These are phyloP conservation scores for Xylariaceae sp. DNA, from an alignment of 2,329 filamentous ascomycete species.

Conservation along the genomic window DNA sequence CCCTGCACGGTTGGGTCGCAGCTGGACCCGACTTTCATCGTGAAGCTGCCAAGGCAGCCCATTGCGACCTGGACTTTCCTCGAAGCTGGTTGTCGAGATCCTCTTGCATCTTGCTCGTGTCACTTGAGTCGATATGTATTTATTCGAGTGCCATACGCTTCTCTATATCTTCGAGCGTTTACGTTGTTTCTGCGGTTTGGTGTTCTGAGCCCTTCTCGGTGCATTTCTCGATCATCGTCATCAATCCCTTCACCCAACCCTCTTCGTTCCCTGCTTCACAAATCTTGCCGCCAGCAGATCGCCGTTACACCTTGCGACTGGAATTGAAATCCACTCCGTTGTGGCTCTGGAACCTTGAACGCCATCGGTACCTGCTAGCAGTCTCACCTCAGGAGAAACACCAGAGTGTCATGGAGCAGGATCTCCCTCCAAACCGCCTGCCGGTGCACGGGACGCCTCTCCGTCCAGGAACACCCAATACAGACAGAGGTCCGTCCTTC, in stretches of 20 bases:
- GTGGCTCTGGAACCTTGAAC: not conserved
- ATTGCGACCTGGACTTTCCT: slow-evolving; percentile 8
- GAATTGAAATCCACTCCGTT: not conserved
- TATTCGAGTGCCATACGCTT: not conserved
- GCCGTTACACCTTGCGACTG: not conserved
- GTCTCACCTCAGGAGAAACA: not conserved
- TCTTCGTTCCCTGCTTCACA: not conserved
- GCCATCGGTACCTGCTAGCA: not conserved
- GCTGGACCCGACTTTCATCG: not conserved
- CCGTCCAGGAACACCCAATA: slow-evolving; percentile 40
- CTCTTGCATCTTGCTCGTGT: slow-evolving; percentile 9
- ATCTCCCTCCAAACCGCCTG: slow-evolving; percentile 18
- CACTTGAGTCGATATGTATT: slow-evolving; percentile 1
- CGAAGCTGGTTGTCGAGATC: not conserved
- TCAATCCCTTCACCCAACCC: not conserved
- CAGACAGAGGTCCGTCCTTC: slow-evolving; percentile 38
- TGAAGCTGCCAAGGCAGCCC: slow-evolving; percentile 6
- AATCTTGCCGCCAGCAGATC: not conserved
- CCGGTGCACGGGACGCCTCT: slow-evolving; percentile 36
- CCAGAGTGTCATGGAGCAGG: slow-evolving; percentile 22
- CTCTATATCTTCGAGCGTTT: not conserved
- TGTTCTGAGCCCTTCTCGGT: no score
- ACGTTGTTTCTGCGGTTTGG: not conserved
- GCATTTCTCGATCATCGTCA: no score
- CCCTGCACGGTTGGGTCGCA: no score